phyloP scores from a whole-genome alignment of 768 basidiomycete genomes.

The Auricularia auricula-judae region DNA sequence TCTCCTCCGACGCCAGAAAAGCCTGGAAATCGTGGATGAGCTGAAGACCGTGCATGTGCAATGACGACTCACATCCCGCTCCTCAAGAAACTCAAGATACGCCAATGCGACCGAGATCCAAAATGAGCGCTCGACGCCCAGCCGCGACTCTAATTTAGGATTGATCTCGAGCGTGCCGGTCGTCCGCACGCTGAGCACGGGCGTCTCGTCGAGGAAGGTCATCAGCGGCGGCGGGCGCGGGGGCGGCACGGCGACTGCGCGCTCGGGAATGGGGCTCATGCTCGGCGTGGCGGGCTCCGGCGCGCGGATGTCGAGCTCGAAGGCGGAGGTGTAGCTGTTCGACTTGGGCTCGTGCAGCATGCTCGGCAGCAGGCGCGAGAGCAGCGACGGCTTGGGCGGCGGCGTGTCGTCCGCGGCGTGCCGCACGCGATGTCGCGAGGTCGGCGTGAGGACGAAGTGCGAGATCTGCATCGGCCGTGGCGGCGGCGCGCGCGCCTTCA shows the following conservation, averaged over 20 bases:
- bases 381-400: background rate
- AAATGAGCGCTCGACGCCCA: conserved; percentile 68
- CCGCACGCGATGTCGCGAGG: conserved; percentile 14
- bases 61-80: conserved; percentile 51
- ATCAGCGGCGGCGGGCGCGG: conserved; percentile 37
- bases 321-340: conserved; percentile 13
- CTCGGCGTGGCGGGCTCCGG: background rate
- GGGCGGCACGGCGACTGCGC: conserved; percentile 11
- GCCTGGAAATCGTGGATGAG: background rate
- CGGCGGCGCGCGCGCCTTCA: background rate
- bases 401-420: conserved; percentile 7
- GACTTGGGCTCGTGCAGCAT: conserved; percentile 17
- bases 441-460: conserved; percentile 24
- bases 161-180: conserved; percentile 60
- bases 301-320: conserved; percentile 6
- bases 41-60: background rate
- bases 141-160: conserved; percentile 35
- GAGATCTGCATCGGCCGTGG: conserved; percentile 8
- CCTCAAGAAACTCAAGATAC: conserved; percentile 67
- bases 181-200: conserved; percentile 44
- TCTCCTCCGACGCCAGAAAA: background rate
- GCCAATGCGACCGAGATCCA: conserved; percentile 67
- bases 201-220: conserved; percentile 63
- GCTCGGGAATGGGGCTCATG: background rate
- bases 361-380: conserved; percentile 14